These are phyloP conservation scores for Cladosporium sp. DNA, from an alignment of 2,329 filamentous ascomycete species.

Conservation along the genomic window DNA sequence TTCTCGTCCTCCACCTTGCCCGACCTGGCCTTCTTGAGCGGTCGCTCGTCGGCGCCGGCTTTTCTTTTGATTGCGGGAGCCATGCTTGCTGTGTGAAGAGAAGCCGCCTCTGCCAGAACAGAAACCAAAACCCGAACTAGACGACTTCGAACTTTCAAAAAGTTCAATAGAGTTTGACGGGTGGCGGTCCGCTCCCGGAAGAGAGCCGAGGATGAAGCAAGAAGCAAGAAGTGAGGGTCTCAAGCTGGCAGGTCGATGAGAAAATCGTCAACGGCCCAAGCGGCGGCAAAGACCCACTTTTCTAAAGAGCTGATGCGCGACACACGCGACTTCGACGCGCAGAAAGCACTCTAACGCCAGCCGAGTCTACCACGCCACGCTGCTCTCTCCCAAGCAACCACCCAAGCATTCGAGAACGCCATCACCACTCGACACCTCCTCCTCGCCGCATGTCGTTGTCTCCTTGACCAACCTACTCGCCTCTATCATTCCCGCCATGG, in stretches of 20 bases:
- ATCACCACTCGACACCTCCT: background rate
- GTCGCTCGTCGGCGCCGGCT: slow-evolving; percentile 41
- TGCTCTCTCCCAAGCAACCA: slow-evolving; percentile 14
- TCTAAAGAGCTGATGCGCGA: background rate
- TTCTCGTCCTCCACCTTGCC: slow-evolving; percentile 26
- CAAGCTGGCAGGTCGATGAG: background rate
- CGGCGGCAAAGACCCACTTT: background rate
- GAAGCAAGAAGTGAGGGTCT: background rate
- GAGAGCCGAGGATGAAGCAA: background rate
- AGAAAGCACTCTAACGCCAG: background rate
- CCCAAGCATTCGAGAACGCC: background rate
- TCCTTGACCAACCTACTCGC: background rate
- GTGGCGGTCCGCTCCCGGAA: background rate
- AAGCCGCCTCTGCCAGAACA: slow-evolving; percentile 2
- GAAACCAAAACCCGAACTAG: slow-evolving; percentile 3
- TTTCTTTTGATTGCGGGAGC: slow-evolving; percentile 47
- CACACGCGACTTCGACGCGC: background rate
- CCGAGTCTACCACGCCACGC: background rate
- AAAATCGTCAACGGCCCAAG: background rate
- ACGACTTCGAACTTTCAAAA: slow-evolving; percentile 3
- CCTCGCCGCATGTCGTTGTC: background rate
- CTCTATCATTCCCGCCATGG: slow-evolving; percentile 25
- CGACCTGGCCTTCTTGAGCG: slow-evolving; percentile 37
- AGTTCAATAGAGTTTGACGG: background rate
- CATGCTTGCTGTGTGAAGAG: slow-evolving; percentile 35